Percentiles rank a stretch among this genome's conserved stretches.
These are phyloP conservation scores for Pseudomicrostroma phylloplanum DNA, from an alignment of 1,284 basidiomycete genomes.

Conservation along the genomic window DNA sequence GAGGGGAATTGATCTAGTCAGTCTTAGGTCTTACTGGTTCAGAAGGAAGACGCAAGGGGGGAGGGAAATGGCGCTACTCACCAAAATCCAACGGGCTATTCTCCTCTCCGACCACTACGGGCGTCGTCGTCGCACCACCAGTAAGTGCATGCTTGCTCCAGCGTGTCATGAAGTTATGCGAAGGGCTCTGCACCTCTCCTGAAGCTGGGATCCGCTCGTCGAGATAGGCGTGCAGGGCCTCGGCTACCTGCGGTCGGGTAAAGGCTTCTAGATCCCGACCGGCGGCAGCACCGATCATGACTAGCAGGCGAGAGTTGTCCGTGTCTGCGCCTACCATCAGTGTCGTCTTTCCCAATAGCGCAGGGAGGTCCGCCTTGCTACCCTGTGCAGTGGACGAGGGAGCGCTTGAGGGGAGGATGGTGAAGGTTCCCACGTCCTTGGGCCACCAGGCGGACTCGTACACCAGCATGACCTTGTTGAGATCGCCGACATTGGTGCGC, in stretches of 20 bases:
- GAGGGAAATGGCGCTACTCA: too few relatives aligned
- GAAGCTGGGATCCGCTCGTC: slow-evolving; percentile 16
- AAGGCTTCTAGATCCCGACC: slow-evolving; percentile 43
- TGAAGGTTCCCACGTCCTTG: slow-evolving; percentile 51
- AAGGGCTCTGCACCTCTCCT: slow-evolving; percentile 12
- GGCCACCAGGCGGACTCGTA: slow-evolving; percentile 55
- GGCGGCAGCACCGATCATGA: slow-evolving; percentile 51
- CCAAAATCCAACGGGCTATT: slow-evolving; percentile 55
- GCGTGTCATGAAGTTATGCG: slow-evolving; percentile 34
- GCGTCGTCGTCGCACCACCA: slow-evolving; percentile 56
- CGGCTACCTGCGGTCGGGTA: slow-evolving; percentile 32
- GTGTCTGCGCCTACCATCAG: slow-evolving; percentile 52
- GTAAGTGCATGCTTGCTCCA: slow-evolving; percentile 55
- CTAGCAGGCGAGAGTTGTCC: slow-evolving; percentile 49
- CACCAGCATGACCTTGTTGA: slow-evolving; percentile 53
- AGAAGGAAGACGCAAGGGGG: too few relatives aligned
- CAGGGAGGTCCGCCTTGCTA: slow-evolving; percentile 9
- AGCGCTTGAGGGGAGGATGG: slow-evolving; percentile 49
- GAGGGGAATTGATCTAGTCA: too few relatives aligned
- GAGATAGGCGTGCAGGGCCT: slow-evolving; percentile 45
- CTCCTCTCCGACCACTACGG: slow-evolving; percentile 46
- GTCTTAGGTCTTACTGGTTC: too few relatives aligned
- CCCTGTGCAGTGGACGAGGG: slow-evolving; percentile 1
- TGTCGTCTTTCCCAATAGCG: slow-evolving; percentile 45
- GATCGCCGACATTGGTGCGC: slow-evolving; percentile 34